Evolutionary conservation across 768 basidiomycete genomes (phyloP), one percentile per base, ranked within the genome.

Genomic region (Pisolithus tinctorius): DNA sequence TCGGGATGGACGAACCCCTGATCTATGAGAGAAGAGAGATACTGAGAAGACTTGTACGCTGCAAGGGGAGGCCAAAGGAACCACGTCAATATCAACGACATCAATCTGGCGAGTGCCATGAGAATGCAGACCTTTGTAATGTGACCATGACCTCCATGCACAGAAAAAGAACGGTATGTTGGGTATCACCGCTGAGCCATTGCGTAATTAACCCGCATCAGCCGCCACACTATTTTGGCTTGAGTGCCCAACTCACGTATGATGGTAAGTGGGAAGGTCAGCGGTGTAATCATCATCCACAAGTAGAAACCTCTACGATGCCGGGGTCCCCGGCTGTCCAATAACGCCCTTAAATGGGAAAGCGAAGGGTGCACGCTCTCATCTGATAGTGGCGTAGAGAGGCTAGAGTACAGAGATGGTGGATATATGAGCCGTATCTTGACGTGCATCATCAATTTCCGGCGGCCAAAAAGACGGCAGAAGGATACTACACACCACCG

Each of bases 161-260:
- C 86, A 89, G 67, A 87, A 92, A 71, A 92, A 88, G 64, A 92
- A 84, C 0, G 88, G 88, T 20, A 92, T 66, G 63, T 92, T 92
- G 29, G 88, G 89, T 67, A 91, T 80, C 41, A 91, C 62, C 25
- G 88, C 88, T 91, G 27, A 51, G n/a, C 17, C 20, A n/a, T 23
- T 36, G 27, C 41, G 44, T 20, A 31, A 17, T n/a, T 13, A 42
- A 6, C 13, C 34, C 2, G 10, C n/a, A 23, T 23, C 36, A 30
- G 27, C 5, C 25, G 9, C 16, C 43, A 6, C 5, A 29, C 27
- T 4, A 10, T 14, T 13, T 16, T 14, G 26, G 16, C 43, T 30
- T 30, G n/a, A 29, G 40, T 39, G 27, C 53, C 14, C 29, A 9
- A 70, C 88, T 50, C 60, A 90, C 88, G 89, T 57, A 92, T 78